Evolutionary conservation across 2,329 filamentous ascomycete species (phyloP).

Genomic region (Penicillium nordicum): DNA sequence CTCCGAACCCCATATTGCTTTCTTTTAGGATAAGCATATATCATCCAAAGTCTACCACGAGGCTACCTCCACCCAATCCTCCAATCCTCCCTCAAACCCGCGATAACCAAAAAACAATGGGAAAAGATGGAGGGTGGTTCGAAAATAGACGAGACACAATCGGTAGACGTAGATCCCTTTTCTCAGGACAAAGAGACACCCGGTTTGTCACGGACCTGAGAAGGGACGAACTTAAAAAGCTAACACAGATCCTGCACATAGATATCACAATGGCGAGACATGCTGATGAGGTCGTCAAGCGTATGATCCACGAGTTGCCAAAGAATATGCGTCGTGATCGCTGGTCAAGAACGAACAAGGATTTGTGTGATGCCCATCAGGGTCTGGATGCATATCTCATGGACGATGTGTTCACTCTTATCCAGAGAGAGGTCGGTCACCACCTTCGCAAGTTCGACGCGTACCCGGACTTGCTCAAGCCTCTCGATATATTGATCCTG

Average conservation of each 20-base stretch:
- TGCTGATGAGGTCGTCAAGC: slow-evolving; percentile 6
- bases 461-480: slow-evolving; percentile 14
- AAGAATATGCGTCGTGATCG: slow-evolving; percentile 12
- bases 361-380: slow-evolving; percentile 23
- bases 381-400: slow-evolving; percentile 26
- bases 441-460: slow-evolving; percentile 21
- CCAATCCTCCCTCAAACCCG: neutral
- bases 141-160: neutral
- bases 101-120: neutral
- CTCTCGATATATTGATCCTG: slow-evolving; percentile 16
- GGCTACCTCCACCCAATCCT: neutral
- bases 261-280: slow-evolving; percentile 13
- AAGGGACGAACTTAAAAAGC: slow-evolving; percentile 17
- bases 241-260: slow-evolving; percentile 25
- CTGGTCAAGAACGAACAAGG: neutral
- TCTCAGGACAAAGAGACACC: slow-evolving; percentile 15
- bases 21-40: neutral
- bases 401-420: slow-evolving; percentile 15
- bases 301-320: slow-evolving; percentile 16
- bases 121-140: neutral
- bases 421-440: slow-evolving; percentile 25
- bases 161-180: neutral
- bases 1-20: neutral
- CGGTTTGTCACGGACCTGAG: slow-evolving; percentile 19
- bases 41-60: neutral